Evolutionary conservation across 805 yeast species (phyloP).

Genomic region (Candida coquimbonensis): DNA sequence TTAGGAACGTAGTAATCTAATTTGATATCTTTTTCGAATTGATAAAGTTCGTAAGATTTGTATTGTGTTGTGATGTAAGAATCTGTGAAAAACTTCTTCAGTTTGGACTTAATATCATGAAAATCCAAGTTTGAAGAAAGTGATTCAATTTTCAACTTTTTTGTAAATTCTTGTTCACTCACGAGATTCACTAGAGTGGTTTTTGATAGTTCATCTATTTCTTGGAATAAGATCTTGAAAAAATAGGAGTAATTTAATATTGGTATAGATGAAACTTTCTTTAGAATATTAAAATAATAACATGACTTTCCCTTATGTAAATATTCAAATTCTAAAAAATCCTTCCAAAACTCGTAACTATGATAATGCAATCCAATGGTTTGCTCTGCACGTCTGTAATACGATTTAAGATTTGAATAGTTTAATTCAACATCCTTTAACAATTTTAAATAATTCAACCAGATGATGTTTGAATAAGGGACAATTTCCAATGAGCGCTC

Average conservation of each 20-base stretch:
- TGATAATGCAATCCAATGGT: slow-evolving; percentile 48
- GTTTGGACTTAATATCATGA: slow-evolving; percentile 27
- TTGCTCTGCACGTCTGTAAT: slow-evolving; percentile 41
- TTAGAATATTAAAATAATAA: slow-evolving; percentile 28
- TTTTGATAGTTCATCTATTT: slow-evolving; percentile 18
- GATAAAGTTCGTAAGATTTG: slow-evolving; percentile 40
- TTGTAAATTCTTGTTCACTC: slow-evolving; percentile 12
- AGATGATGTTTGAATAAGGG: slow-evolving; percentile 40
- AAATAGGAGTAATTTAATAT: slow-evolving; percentile 45
- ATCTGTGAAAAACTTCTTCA: slow-evolving; percentile 45
- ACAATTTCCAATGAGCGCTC: slow-evolving; percentile 31
- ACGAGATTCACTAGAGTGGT: slow-evolving; percentile 12
- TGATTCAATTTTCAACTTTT: slow-evolving; percentile 15
- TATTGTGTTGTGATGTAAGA: slow-evolving; percentile 50
- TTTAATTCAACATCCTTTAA: slow-evolving; percentile 22
- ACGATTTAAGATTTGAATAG: slow-evolving; percentile 25
- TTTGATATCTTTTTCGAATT: slow-evolving; percentile 38
- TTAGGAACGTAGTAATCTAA: slow-evolving; percentile 33
- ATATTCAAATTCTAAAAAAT: slow-evolving; percentile 38
- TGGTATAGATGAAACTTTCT: slow-evolving; percentile 50
- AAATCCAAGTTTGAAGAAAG: slow-evolving; percentile 9
- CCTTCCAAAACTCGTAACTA: slow-evolving; percentile 42
- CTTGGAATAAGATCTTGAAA: slow-evolving; percentile 32
- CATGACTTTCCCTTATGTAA: slow-evolving; percentile 26
- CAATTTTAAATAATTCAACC: slow-evolving; percentile 44